Evolutionary conservation across 176 grass and related monocot genomes (phyloP), one percentile per base, ranked within the genome.

Genomic region (Musa troglodytarum): DNA sequence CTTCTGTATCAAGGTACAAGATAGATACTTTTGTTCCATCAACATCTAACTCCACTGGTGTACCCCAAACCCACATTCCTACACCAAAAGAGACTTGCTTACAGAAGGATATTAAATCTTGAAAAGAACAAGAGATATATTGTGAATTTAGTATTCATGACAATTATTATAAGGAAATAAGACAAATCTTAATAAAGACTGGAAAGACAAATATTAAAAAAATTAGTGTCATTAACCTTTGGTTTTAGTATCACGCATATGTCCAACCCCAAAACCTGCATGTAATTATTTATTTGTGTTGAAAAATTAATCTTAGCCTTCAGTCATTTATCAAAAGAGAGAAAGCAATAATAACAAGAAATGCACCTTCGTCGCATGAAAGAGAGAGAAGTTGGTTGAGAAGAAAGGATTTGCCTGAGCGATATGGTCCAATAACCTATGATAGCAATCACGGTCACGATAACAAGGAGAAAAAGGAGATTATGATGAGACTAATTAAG

Each of bases 1-100:
- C 95, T 83, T 94, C 88, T 78, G 95, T 98, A 73, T 98, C 95
- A n/a, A 98, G 69, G 67, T 89, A 93, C 65, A 98, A 51, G 54
- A 98, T 82, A 16, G 90, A 98, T 21, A 93, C 84, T 75, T 91
- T 91, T 82, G 76, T 78, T 28, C 86, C 90, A 87, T 93, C 80
- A 34, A 93, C 52, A 79, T 87, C 81, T 6, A 93, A n/a, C 64
- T 97, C 88, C 8, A 91, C 52, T 15, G 90, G 90, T 43, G 82
- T 82, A 49, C 95, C 95, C 95, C 95, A 98, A 65, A 98, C 79
- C 88, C 90, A 91, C 74, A 98, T 94, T 76, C 90, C 95, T 98
- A 28, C 50, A 84, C 64, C 73, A 81, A 79, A 77, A 65, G 19
- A 50, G 14, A 17, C 10, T 49, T 52, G 11, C 49, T 52, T 65